Conservation (phyloP, 2,329 filamentous ascomycete species). For the Phaeosphaeriaceae sp. region DNA sequence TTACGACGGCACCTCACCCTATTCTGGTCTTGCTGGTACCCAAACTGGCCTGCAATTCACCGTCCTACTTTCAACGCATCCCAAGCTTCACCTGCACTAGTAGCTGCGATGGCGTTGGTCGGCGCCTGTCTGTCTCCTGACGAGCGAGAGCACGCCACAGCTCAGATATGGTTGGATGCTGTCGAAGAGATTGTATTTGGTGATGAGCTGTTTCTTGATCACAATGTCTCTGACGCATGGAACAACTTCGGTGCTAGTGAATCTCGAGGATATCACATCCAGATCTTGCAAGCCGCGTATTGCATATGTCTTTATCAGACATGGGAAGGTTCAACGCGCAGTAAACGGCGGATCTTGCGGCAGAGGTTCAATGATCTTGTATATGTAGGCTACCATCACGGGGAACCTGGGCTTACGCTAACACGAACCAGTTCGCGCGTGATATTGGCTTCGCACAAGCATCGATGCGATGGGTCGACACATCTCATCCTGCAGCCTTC, state of each 20-base stretch:
- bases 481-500: not conserved
- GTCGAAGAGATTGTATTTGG: conserved; percentile 5
- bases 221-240: too few species aligned
- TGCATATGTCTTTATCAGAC: too few species aligned
- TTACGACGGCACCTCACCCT: not conserved
- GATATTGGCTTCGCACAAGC: not conserved
- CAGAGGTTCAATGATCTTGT: too few species aligned
- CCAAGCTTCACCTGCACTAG: not conserved
- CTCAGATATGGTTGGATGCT: conserved; percentile 5
- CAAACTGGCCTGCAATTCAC: conserved; percentile 9
- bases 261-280: too few species aligned
- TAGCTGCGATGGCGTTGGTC: conserved; percentile 4
- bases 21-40: conserved; percentile 11
- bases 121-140: conserved; percentile 7
- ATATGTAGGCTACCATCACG: too few species aligned
- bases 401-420: too few species aligned
- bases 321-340: too few species aligned
- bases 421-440: too few species aligned
- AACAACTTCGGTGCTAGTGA: too few species aligned
- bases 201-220: not conserved
- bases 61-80: not conserved
- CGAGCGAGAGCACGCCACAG: conserved; percentile 2
- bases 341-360: too few species aligned
- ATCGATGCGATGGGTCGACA: not conserved
- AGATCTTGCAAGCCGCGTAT: too few species aligned